Evolutionary conservation across 2,329 filamentous ascomycete species (phyloP), one percentile per base, ranked within the genome.

Genomic region (Aspergillus fischeri): DNA sequence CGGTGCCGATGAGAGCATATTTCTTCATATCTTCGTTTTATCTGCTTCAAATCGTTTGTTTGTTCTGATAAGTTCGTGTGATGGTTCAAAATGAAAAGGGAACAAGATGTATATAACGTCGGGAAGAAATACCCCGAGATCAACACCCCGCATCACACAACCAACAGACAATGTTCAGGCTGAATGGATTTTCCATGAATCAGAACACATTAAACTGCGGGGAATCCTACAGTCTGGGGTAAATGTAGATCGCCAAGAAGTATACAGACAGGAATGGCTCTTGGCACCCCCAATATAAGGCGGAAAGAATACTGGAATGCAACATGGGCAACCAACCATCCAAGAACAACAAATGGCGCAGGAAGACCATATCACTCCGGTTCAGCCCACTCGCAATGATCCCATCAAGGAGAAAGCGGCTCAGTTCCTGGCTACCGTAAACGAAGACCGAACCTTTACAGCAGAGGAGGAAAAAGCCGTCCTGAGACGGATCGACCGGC

Each of bases 1-100:
- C 83, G 1, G 81, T 82, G 65, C 83, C 83, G n/a, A 86, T 77
- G 28, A 63, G 52, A 21, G 60, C 62, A 29, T 63, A 63, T 57
- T 45, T 56, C 42, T 57, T 57, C 48, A 54, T 54, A 5, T 17
- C 32, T 17, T 6, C 6, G 1, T 35, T 35, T 5, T 35, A 1
- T 17, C 32, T 35, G 32, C 0, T 35, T 35, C 11, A 17, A 17
- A 17, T 35, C 5, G 14, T 3, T 3, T 38, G 14, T 35, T 17
- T 35, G 10, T 5, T 17, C 4, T 14, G 32, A 14, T 35, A 1
- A 5, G 14, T 14, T 14, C 11, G 4, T 14, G 4, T 4, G 11
- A 35, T 14, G 14, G 2, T 1, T 35, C 14, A 17, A 6, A 17
- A 3, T 17, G 10, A 17, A 7, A 14, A 17, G 32, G 14, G 11